phyloP scores from a whole-genome alignment of 148 eudicot species.

The Arbutus unedo region DNA sequence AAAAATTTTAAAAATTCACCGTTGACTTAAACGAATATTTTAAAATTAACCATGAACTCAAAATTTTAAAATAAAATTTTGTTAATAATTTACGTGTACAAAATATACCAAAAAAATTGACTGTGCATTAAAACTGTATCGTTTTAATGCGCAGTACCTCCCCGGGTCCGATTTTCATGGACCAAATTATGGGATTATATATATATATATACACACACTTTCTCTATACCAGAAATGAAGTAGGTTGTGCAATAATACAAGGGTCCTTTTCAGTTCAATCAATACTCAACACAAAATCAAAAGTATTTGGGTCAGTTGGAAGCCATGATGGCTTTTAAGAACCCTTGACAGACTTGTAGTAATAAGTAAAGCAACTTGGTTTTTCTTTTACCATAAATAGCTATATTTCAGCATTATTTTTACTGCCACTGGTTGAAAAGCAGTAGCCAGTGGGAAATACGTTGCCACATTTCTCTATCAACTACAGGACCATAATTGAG shows the following conservation, averaged over 20 bases:
- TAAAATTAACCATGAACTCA: too few relatives aligned
- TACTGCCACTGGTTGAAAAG: slow-evolving; percentile 4
- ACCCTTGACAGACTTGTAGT: background rate
- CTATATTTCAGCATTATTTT: background rate
- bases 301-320: background rate
- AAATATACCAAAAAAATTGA: too few relatives aligned
- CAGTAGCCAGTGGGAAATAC: background rate
- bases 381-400: background rate
- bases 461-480: background rate
- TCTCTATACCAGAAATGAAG: background rate
- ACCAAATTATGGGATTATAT: background rate
- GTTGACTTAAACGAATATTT: too few relatives aligned
- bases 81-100: too few relatives aligned
- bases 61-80: too few relatives aligned
- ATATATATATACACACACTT: background rate
- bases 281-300: background rate
- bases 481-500: slow-evolving; percentile 6
- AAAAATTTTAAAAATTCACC: too few relatives aligned
- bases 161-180: background rate
- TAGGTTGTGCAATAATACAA: background rate
- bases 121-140: too few relatives aligned
- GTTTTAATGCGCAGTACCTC: too few relatives aligned
- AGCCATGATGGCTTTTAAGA: background rate
- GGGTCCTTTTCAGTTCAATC: background rate
- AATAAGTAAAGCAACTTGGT: slow-evolving; percentile 4